Percentiles rank a stretch among this genome's conserved stretches.
Conservation (phyloP, 2,329 filamentous ascomycete genomes). For the Talaromyces islandicus region DNA sequence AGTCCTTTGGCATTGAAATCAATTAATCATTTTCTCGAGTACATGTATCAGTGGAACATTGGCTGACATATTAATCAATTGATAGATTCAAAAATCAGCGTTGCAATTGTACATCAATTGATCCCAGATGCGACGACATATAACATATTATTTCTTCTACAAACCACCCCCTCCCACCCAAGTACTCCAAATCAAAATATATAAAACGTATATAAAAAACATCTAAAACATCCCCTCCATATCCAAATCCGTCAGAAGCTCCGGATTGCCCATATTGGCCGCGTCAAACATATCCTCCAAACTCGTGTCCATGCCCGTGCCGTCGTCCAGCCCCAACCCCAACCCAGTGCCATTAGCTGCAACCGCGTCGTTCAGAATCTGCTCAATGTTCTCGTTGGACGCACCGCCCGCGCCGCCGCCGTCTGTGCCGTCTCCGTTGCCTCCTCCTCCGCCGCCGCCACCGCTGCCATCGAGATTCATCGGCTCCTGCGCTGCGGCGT, state of each 20-base stretch:
- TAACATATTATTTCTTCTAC: no score
- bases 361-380: constrained; percentile 34
- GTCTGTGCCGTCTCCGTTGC: constrained; percentile 10
- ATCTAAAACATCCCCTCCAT: constrained; percentile 39
- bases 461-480: constrained; percentile 25
- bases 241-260: constrained; percentile 37
- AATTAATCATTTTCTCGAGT: no score
- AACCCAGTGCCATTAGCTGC: constrained; percentile 22
- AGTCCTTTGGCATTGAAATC: no score
- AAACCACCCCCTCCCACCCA: no score
- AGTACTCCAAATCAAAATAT: not conserved
- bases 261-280: constrained; percentile 39
- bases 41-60: no score
- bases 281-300: constrained; percentile 41
- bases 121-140: no score
- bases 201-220: no score
- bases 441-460: constrained; percentile 12
- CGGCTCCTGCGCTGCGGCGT: constrained; percentile 19
- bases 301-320: constrained; percentile 27
- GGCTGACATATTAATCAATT: no score
- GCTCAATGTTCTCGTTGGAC: constrained; percentile 31
- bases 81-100: no score
- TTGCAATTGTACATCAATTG: no score
- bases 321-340: constrained; percentile 22
- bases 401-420: constrained; percentile 2